Percentiles rank a stretch among this genome's conserved stretches.
Evolutionary conservation across 345 rosid genomes (phyloP).

Genomic region (Moricandia moricandioides): DNA sequence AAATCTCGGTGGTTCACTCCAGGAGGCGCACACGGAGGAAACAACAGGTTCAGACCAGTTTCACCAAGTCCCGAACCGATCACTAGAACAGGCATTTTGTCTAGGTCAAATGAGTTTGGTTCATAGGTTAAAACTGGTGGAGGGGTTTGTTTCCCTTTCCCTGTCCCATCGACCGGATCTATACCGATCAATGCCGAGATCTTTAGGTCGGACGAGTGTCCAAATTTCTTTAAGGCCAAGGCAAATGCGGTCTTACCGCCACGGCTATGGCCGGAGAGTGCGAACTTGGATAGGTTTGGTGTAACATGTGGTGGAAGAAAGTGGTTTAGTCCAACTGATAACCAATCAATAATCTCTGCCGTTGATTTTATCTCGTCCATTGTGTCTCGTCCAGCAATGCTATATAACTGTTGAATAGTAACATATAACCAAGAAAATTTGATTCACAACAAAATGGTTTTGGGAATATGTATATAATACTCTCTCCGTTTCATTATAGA

Average conservation of each 20-base stretch:
- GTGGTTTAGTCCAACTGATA: slow-evolving; percentile 42
- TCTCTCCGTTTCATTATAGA: too few species aligned
- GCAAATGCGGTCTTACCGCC: slow-evolving; percentile 90
- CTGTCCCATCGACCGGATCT: slow-evolving; percentile 85
- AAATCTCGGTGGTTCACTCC: slow-evolving; percentile 76
- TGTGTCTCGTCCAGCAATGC: slow-evolving; percentile 66
- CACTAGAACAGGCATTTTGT: slow-evolving; percentile 51
- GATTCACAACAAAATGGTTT: background rate
- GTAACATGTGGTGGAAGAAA: slow-evolving; percentile 54
- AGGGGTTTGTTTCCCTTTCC: slow-evolving; percentile 64
- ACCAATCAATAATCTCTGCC: slow-evolving; percentile 59
- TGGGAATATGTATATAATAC: background rate
- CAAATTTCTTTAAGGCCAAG: slow-evolving; percentile 46
- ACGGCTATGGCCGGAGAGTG: slow-evolving; percentile 80
- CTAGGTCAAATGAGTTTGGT: slow-evolving; percentile 67
- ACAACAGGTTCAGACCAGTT: slow-evolving; percentile 41
- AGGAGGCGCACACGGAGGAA: slow-evolving; percentile 77
- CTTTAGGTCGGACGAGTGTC: slow-evolving; percentile 38
- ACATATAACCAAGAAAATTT: background rate
- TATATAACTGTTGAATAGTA: slow-evolving; percentile 52
- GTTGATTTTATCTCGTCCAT: slow-evolving; percentile 60
- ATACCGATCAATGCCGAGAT: slow-evolving; percentile 70
- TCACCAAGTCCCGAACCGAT: slow-evolving; percentile 82
- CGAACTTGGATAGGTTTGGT: slow-evolving; percentile 60
- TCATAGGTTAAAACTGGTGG: slow-evolving; percentile 66